Base-by-base conservation (phyloP, 23 red algal genomes). In the Pyropia haitanensis region DNA sequence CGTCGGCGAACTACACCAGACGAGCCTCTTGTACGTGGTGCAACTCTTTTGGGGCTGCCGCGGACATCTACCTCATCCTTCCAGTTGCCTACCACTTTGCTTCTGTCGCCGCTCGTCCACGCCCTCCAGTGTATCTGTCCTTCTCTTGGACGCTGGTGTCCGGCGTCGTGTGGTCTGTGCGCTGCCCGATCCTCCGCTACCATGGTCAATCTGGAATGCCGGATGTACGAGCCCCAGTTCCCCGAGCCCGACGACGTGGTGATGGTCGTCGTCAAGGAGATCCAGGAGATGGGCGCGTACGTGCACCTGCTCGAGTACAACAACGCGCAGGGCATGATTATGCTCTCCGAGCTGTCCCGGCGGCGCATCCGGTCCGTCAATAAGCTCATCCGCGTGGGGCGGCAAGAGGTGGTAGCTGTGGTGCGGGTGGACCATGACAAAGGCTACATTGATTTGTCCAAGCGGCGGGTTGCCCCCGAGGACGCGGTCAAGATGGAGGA, bases 211-310 rank as follows among this genome's bases (percentile, higher is more conserved):
- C 67, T 98, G 30, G 84, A 98, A 61, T 98, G 94, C 61, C 85
- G 94, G n/a, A 98, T 98, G 94, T 98, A 98, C 65, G 94, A 98
- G 64, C 87, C 86, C 55, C 77, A 82, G 56, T 98, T 85, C 81
- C 94, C 94, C 6, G 94, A 98, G 59, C 78, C 94, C 0, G 94
- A 98, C 59, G 94, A 98, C 22, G 81, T 98, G 30, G 94, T 98
- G 27, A 91, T 98, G 75, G 94, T 87, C 2, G 72, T 88, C 12
- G 94, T 98, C 26, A 89, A 85, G 78, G 94, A 98, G 59, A 98
- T 98, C 61, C 86, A 98, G 58, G 94, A 98, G 56, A 91, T 98
- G 94, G 94, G 94, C 69, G 87, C 81, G 17, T 98, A 98, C 68
- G 94, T 98, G 12, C 85, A 89, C 39, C 77, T 98, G 0, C 87